A percentile compares a stretch with the other conserved stretches of the same genome.
Conservation (phyloP, 768 basidiomycete species). For the Termitomyces heimii region DNA sequence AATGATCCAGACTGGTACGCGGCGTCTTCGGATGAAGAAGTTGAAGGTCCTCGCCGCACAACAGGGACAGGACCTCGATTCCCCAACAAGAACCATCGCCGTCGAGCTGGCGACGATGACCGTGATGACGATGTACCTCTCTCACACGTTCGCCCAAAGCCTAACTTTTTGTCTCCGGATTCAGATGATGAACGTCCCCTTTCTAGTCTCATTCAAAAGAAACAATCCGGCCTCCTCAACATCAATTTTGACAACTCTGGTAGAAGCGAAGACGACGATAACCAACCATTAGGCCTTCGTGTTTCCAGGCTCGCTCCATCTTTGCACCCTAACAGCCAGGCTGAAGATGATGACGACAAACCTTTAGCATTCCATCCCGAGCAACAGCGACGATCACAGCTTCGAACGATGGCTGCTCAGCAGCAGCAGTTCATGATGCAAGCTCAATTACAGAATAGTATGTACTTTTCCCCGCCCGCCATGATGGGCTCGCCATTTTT, state of each 20-base stretch:
- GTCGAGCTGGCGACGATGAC: constrained; percentile 39
- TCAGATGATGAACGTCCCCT: constrained; percentile 75
- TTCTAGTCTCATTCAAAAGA: constrained; percentile 47
- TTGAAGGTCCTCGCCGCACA: constrained; percentile 47
- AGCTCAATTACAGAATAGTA: constrained; percentile 67
- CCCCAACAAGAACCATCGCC: constrained; percentile 23
- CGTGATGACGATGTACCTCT: constrained; percentile 79
- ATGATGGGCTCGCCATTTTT: constrained; percentile 73
- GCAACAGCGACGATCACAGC: constrained; percentile 72
- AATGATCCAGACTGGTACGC: constrained; percentile 35
- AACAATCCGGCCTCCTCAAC: constrained; percentile 36
- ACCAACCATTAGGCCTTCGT: constrained; percentile 66
- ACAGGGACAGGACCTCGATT: constrained; percentile 56
- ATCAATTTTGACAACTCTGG: constrained; percentile 32
- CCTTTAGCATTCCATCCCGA: constrained; percentile 74
- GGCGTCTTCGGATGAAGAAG: constrained; percentile 61
- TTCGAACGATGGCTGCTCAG: constrained; percentile 47
- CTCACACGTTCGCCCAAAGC: constrained; percentile 49
- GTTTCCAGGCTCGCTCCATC: constrained; percentile 42
- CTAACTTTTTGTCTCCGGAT: constrained; percentile 26
- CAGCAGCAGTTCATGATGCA: constrained; percentile 68
- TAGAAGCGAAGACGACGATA: constrained; percentile 54
- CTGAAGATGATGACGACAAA: constrained; percentile 59
- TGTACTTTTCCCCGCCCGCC: constrained; percentile 63
- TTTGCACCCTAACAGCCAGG: constrained; percentile 16